phyloP scores from a whole-genome alignment of 2,329 filamentous ascomycete genomes.

The Sclerotiophoma versabilis region DNA sequence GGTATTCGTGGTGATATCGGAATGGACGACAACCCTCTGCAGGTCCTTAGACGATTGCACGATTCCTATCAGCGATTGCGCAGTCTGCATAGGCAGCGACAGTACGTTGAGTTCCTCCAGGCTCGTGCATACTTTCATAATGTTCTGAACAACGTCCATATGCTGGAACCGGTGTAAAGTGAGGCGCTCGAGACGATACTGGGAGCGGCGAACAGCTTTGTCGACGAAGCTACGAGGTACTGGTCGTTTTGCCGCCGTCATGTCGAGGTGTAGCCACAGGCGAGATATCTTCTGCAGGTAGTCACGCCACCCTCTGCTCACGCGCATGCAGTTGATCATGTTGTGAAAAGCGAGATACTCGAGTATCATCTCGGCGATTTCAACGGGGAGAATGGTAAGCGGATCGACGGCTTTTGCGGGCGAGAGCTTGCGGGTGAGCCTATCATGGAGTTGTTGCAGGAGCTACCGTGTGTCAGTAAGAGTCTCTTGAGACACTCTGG shows the following conservation, averaged over 20 bases:
- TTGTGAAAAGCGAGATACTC: conserved; percentile 60
- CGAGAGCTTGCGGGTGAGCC: conserved; percentile 52
- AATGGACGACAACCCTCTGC: conserved; percentile 35
- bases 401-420: conserved; percentile 59
- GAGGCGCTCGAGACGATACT: conserved; percentile 44
- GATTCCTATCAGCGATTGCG: conserved; percentile 42
- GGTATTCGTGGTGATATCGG: conserved; percentile 35
- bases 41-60: conserved; percentile 33
- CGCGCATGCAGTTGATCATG: conserved; percentile 60
- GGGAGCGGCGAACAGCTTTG: conserved; percentile 51
- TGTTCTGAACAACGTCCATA: conserved; percentile 50
- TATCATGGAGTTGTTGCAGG: conserved; percentile 56
- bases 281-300: conserved; percentile 56
- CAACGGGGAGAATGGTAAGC: conserved; percentile 60
- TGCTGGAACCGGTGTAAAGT: conserved; percentile 49
- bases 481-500: too few species aligned
- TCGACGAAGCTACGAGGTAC: conserved; percentile 54
- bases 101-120: conserved; percentile 45
- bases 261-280: conserved; percentile 63
- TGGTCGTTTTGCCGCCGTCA: conserved; percentile 54
- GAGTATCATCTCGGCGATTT: conserved; percentile 62
- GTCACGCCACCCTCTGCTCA: conserved; percentile 63
- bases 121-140: conserved; percentile 47
- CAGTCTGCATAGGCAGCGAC: conserved; percentile 26
- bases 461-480: conserved; percentile 30